A percentile compares a stretch with the other conserved stretches of the same genome.
phyloP scores from a whole-genome alignment of 169 alveolate genomes.

The Eimeria falciformis region DNA sequence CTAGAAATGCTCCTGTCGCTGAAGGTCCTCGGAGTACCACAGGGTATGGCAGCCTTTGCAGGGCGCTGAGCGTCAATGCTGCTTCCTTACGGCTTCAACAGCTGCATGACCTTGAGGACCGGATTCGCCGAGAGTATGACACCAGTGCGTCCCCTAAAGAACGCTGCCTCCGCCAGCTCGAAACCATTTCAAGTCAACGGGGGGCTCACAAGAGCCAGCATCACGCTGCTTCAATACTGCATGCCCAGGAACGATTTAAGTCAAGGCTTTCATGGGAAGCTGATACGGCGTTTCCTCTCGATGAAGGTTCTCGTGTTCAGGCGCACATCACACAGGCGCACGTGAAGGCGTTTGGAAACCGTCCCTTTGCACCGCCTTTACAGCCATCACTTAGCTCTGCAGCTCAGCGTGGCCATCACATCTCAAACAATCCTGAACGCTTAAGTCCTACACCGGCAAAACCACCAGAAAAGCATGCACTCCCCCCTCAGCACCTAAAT shows the following conservation, averaged over 20 bases:
- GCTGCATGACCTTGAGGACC: slow-evolving; percentile 40
- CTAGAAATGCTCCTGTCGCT: not conserved
- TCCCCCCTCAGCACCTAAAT: not conserved
- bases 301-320: slow-evolving; percentile 43
- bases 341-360: not conserved
- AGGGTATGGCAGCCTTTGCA: not conserved
- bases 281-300: slow-evolving; percentile 62
- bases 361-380: not conserved
- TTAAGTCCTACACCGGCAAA: slow-evolving; percentile 35
- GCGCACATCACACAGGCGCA: slow-evolving; percentile 3
- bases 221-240: not conserved
- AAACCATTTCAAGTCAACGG: slow-evolving; percentile 5
- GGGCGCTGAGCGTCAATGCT: slow-evolving; percentile 61
- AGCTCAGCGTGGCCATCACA: not conserved
- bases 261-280: slow-evolving; percentile 68
- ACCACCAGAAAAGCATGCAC: slow-evolving; percentile 42
- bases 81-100: slow-evolving; percentile 50
- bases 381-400: slow-evolving; percentile 24
- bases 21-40: not conserved
- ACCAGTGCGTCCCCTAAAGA: not conserved
- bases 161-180: slow-evolving; percentile 24
- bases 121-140: slow-evolving; percentile 25
- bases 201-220: not conserved
- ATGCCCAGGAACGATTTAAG: slow-evolving; percentile 51
- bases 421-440: not conserved